A percentile compares a stretch with the other conserved stretches of the same genome.
These are phyloP conservation scores for Carnegiea gigantea DNA, from an alignment of 179 eudicot species.

Conservation along the genomic window DNA sequence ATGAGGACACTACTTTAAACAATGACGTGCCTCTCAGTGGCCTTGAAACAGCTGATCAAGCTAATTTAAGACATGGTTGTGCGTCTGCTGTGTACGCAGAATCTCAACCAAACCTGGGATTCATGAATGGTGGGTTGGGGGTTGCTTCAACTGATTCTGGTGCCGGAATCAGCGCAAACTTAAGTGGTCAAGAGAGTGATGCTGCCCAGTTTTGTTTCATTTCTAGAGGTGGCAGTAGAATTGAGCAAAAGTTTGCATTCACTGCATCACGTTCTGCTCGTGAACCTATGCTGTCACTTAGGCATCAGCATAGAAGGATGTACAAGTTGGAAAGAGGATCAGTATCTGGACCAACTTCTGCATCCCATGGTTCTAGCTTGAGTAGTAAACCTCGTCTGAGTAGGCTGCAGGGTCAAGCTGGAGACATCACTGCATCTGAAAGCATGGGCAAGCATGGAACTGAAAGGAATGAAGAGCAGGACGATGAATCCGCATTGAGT, in stretches of 20 bases:
- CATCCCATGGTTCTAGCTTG: slow-evolving; percentile 36
- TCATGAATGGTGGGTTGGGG: slow-evolving; percentile 31
- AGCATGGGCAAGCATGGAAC: slow-evolving; percentile 31
- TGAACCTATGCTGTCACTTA: slow-evolving; percentile 38
- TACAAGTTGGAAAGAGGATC: slow-evolving; percentile 54
- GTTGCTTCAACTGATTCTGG: slow-evolving; percentile 22
- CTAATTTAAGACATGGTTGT: slow-evolving; percentile 34
- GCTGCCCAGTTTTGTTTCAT: slow-evolving; percentile 32
- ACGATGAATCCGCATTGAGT: slow-evolving; percentile 26
- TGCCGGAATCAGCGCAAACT: slow-evolving; percentile 21
- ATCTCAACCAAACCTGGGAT: slow-evolving; percentile 34
- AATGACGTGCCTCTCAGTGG: slow-evolving; percentile 36
- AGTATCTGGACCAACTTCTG: slow-evolving; percentile 37
- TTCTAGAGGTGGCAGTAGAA: slow-evolving; percentile 34
- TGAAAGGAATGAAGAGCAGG: slow-evolving; percentile 36
- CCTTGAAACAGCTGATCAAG: slow-evolving; percentile 25
- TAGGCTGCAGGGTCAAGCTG: slow-evolving; percentile 39
- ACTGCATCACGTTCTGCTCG: slow-evolving; percentile 45
- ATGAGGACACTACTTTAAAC: slow-evolving; percentile 32
- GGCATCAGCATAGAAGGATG: slow-evolving; percentile 53
- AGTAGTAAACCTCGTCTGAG: slow-evolving; percentile 36
- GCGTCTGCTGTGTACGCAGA: slow-evolving; percentile 27
- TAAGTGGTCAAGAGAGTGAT: slow-evolving; percentile 22
- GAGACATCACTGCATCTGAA: slow-evolving; percentile 23
- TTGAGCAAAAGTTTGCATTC: slow-evolving; percentile 36